Evolutionary conservation across 2,329 filamentous ascomycete genomes (phyloP), one percentile per base, ranked within the genome.

Genomic region (Talaromyces sp.): DNA sequence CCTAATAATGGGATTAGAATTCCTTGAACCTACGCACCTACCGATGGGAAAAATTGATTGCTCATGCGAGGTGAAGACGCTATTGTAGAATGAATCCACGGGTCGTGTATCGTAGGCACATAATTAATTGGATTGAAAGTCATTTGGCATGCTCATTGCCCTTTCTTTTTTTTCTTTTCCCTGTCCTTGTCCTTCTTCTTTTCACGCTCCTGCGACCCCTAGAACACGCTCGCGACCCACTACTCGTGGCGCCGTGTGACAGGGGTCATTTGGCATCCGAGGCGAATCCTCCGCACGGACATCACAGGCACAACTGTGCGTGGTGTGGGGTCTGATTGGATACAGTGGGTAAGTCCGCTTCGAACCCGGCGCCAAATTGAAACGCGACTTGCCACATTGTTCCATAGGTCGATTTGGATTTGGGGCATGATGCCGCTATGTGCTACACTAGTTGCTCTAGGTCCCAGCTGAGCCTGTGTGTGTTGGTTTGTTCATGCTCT

Each of bases 321-420:
- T 5, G 24, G 4, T 27, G 24, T 4, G 9, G 24, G 9, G 4
- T 27, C 5, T 27, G 24, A 27, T 27, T 27, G 24, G 24, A 9
- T 27, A n/a, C 24, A 27, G 24, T 4, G 24, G 16, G 29, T 35
- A 46, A 41, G 36, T 37, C 51, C 39, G n/a, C 40, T 39, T 4
- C 35, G 11, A 22, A 19, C 36, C 20, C 45, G 51, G 58, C 60
- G 58, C 56, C 58, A 61, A 54, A 55, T 60, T 60, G 55, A 60
- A 60, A 57, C 57, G 52, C 48, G 52, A 52, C 29, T 60, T 55
- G 52, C 57, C 57, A 60, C 55, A 60, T 57, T 54, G 41, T 47
- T 55, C 37, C 29, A 51, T 45, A 44, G 47, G 39, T 44, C 50
- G 35, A 17, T 51, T 48, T 35, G 44, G 32, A 11, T 48, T 22